A percentile compares a stretch with the other conserved stretches of the same genome.
phyloP scores from a whole-genome alignment of 805 yeast species.

The Komagataella pseudopastoris region DNA sequence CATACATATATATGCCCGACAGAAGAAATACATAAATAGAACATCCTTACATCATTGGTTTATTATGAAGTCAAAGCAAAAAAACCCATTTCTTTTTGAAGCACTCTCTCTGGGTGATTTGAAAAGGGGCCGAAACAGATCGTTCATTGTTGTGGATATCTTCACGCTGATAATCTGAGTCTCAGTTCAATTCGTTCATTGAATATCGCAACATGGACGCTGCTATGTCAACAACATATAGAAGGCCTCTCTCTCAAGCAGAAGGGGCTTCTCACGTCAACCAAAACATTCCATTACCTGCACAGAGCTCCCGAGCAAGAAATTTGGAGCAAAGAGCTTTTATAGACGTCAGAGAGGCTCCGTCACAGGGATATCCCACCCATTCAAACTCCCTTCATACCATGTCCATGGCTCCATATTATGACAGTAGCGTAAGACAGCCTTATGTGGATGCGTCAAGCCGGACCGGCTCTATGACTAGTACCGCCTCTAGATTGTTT shows the following conservation, averaged over 20 bases:
- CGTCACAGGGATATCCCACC: background rate
- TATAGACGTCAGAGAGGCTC: background rate
- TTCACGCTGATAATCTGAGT: background rate
- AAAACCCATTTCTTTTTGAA: background rate
- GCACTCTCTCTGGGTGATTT: background rate
- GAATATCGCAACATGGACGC: slow-evolving; percentile 16
- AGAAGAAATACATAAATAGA: background rate
- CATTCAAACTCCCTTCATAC: background rate
- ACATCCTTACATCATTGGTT: background rate
- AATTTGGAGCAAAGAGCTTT: background rate
- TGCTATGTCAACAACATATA: slow-evolving; percentile 13
- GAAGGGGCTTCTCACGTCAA: background rate
- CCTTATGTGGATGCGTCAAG: background rate
- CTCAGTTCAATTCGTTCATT: background rate
- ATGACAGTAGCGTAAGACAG: background rate
- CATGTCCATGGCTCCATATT: background rate
- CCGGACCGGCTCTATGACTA: background rate
- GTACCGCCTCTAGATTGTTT: slow-evolving; percentile 8
- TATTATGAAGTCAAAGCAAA: background rate
- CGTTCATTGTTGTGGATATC: background rate
- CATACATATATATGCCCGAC: background rate
- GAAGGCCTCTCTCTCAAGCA: background rate
- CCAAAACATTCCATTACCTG: background rate
- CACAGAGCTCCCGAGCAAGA: background rate
- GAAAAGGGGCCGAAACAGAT: background rate